Evolutionary conservation across 768 basidiomycete species (phyloP).

Genomic region (Termitomyces sp.): DNA sequence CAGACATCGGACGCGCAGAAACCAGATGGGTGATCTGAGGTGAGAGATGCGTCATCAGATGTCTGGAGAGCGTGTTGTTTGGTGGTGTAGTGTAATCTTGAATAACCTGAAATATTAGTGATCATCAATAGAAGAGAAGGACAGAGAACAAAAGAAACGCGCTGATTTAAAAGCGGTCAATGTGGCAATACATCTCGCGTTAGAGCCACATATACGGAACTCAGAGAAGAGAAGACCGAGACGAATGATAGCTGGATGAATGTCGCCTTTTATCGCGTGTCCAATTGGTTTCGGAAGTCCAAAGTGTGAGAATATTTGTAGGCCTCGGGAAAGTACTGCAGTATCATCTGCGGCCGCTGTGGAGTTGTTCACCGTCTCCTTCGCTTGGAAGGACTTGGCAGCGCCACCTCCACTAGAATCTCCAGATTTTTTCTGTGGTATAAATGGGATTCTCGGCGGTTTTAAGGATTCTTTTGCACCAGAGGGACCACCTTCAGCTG

Average conservation of each 20-base stretch:
- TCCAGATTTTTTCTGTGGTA: constrained; percentile 28
- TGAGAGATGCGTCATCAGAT: constrained; percentile 87
- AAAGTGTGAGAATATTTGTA: constrained; percentile 85
- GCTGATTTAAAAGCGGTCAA: constrained; percentile 90
- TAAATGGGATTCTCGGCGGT: constrained; percentile 20
- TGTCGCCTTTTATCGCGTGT: constrained; percentile 66
- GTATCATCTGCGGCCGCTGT: constrained; percentile 20
- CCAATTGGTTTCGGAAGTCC: constrained; percentile 59
- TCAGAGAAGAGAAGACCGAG: constrained; percentile 88
- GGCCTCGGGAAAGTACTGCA: constrained; percentile 48
- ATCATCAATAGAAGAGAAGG: constrained; percentile 1
- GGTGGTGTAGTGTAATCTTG: constrained; percentile 85
- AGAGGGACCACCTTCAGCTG: constrained; percentile 17
- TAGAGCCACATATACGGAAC: constrained; percentile 91
- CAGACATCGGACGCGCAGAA: constrained; percentile 82
- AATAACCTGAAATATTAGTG: constrained; percentile 56
- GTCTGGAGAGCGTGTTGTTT: constrained; percentile 81
- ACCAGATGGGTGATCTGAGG: constrained; percentile 91
- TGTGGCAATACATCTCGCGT: constrained; percentile 92
- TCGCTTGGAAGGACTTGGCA: constrained; percentile 12
- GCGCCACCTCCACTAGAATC: constrained; percentile 18
- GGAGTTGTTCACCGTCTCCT: constrained; percentile 19
- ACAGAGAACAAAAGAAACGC: constrained; percentile 21
- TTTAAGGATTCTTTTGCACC: constrained; percentile 16
- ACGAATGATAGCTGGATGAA: constrained; percentile 84